Evolutionary conservation across 2,329 filamentous ascomycete genomes (phyloP).

Genomic region (Pseudogymnoascus sp.): DNA sequence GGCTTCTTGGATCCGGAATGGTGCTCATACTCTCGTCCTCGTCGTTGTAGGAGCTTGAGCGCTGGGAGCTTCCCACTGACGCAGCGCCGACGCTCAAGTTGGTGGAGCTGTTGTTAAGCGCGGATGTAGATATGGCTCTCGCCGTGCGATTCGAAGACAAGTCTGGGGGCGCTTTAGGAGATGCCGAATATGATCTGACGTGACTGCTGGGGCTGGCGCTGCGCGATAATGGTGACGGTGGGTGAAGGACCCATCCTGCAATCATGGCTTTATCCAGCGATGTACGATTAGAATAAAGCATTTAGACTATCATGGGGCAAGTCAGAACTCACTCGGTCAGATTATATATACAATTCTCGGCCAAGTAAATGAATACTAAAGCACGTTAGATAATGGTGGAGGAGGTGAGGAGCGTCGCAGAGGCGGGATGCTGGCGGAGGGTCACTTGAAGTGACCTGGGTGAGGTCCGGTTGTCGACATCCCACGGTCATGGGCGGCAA

Average conservation of each 20-base stretch:
- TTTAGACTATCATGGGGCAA: not conserved
- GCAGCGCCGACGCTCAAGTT: not conserved
- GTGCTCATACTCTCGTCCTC: constrained; percentile 60
- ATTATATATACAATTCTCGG: not conserved
- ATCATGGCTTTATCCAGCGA: not conserved
- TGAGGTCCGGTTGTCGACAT: not conserved
- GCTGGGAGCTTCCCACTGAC: not conserved
- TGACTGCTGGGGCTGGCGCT: constrained; percentile 1
- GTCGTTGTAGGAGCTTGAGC: constrained; percentile 31
- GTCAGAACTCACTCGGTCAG: constrained; percentile 1
- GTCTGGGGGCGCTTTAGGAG: not conserved
- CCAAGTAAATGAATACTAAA: not conserved
- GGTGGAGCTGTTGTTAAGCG: not conserved
- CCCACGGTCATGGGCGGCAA: not conserved
- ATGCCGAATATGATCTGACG: not conserved
- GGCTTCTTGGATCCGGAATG: constrained; percentile 56
- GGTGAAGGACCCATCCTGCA: constrained; percentile 8
- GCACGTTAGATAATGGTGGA: not conserved
- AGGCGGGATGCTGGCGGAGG: not conserved
- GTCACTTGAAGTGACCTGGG: not conserved
- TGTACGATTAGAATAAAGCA: constrained; percentile 3
- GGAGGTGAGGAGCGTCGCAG: not conserved
- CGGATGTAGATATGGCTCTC: not conserved
- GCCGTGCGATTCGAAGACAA: not conserved
- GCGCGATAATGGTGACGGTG: constrained; percentile 1